These are phyloP conservation scores for Bipolaris oryzae DNA, from an alignment of 2,329 filamentous ascomycete species.

Conservation along the genomic window DNA sequence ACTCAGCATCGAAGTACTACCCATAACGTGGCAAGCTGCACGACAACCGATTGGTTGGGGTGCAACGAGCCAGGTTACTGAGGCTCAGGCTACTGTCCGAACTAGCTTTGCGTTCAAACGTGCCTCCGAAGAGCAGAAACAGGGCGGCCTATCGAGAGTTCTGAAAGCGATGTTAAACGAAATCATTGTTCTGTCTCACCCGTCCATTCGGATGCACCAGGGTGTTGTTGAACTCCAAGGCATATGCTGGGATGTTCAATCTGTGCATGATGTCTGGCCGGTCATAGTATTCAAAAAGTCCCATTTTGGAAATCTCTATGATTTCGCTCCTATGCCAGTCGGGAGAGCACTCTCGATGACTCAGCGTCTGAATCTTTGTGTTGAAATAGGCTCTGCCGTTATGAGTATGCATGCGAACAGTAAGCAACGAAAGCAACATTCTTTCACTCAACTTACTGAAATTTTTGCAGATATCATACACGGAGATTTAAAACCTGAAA, in stretches of 20 bases:
- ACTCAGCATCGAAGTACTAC: background rate
- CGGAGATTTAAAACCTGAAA: background rate
- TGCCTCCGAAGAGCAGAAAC: background rate
- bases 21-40: slow-evolving; percentile 10
- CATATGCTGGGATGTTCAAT: background rate
- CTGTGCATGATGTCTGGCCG: background rate
- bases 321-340: background rate
- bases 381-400: background rate
- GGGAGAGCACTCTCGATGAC: background rate
- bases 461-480: background rate
- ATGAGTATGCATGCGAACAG: background rate
- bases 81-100: slow-evolving; percentile 19
- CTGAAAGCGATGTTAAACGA: background rate
- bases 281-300: background rate
- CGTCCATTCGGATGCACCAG: background rate
- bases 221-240: background rate
- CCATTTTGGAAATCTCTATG: background rate
- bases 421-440: background rate
- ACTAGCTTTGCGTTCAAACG: background rate
- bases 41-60: slow-evolving; percentile 8
- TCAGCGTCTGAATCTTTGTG: background rate
- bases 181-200: background rate
- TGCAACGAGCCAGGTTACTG: slow-evolving; percentile 17
- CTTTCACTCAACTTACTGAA: background rate
- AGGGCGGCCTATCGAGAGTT: background rate